Percentiles rank a stretch among this genome's conserved stretches.
phyloP scores from a whole-genome alignment of 192 early-diverging fungal species.

The Coemansia sp. region DNA sequence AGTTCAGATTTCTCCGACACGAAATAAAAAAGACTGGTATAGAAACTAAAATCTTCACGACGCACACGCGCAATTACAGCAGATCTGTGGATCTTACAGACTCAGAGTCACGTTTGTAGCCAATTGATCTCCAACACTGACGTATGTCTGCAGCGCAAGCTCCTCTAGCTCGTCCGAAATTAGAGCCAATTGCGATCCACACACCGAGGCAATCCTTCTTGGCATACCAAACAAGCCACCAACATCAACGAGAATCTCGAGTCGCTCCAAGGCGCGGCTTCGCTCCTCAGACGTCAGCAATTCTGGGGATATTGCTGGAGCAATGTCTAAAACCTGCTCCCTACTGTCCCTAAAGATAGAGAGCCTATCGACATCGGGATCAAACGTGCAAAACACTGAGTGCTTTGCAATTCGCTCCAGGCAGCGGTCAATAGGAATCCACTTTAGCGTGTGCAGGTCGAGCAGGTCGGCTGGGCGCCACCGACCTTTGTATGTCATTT shows the following conservation, averaged over 20 bases:
- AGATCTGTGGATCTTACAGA: not conserved
- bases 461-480: slow-evolving; percentile 81
- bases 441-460: slow-evolving; percentile 61
- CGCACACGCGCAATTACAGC: not conserved
- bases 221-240: not conserved
- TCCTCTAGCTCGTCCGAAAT: slow-evolving; percentile 11
- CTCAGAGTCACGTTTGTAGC: slow-evolving; percentile 10
- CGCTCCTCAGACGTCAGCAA: not conserved
- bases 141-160: slow-evolving; percentile 19
- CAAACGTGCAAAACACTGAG: slow-evolving; percentile 37
- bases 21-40: too few relatives aligned
- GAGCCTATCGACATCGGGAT: slow-evolving; percentile 16
- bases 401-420: slow-evolving; percentile 36
- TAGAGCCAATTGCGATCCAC: not conserved
- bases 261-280: not conserved
- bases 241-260: not conserved
- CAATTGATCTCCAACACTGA: slow-evolving; percentile 20
- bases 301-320: slow-evolving; percentile 11
- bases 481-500: slow-evolving; percentile 94
- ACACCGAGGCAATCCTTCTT: not conserved
- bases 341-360: slow-evolving; percentile 14
- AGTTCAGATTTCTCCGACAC: too few relatives aligned
- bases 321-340: slow-evolving; percentile 1
- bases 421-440: slow-evolving; percentile 45
- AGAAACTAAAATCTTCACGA: not conserved